Percentiles rank a stretch among this genome's conserved stretches.
Evolutionary conservation across 345 rosid species (phyloP).

Genomic region (Turnera subulata): DNA sequence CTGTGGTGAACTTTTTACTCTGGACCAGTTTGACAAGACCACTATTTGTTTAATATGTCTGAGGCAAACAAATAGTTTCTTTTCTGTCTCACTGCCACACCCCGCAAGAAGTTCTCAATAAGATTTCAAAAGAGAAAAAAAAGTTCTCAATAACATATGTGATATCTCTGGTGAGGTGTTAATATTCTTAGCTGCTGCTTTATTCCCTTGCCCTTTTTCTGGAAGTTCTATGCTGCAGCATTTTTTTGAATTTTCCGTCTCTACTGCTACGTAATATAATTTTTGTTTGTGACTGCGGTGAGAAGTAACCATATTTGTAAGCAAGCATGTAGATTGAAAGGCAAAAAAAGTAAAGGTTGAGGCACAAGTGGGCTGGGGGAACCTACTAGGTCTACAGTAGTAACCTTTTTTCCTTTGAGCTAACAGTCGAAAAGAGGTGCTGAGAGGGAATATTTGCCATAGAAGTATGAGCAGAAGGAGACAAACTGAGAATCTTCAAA

Average conservation of each 20-base stretch:
- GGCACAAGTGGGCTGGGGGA: too few relatives aligned
- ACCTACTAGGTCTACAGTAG: too few relatives aligned
- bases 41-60: too few relatives aligned
- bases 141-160: too few relatives aligned
- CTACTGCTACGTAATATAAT: neutral
- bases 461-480: slow-evolving; percentile 21
- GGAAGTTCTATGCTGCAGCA: neutral
- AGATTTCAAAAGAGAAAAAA: too few relatives aligned
- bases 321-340: slow-evolving; percentile 8
- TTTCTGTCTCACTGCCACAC: slow-evolving; percentile 1
- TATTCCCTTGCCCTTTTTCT: neutral
- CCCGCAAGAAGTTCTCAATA: too few relatives aligned
- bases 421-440: slow-evolving; percentile 25
- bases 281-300: neutral
- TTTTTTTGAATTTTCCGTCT: slow-evolving; percentile 9
- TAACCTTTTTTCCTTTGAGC: slow-evolving; percentile 12
- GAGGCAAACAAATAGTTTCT: slow-evolving; percentile 21
- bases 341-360: too few relatives aligned
- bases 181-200: slow-evolving; percentile 16
- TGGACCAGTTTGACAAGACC: neutral
- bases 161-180: neutral
- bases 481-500: slow-evolving; percentile 25
- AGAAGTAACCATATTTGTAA: neutral
- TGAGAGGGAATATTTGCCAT: slow-evolving; percentile 28
- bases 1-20: neutral